Evolutionary conservation across 2,329 filamentous ascomycete species (phyloP), one percentile per base, ranked within the genome.

Genomic region (Aspergillus sp.): DNA sequence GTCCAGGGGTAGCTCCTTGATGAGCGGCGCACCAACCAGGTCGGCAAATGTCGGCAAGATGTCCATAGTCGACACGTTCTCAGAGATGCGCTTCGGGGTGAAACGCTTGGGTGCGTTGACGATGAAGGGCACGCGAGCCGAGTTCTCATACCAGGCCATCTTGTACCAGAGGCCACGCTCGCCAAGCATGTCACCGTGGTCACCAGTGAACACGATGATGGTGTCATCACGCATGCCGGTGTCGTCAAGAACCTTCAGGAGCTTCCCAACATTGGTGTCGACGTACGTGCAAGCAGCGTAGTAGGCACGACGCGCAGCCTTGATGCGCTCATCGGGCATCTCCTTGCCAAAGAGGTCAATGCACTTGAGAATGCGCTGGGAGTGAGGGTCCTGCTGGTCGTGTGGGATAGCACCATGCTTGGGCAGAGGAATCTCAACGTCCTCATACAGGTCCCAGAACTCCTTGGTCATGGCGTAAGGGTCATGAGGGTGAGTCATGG

Each of bases 111-210:
- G 93, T 67, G 93, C 86, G 74, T 91, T 88, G 71, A 96, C 83
- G 63, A 97, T 81, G 71, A 97, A 87, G 1, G 93, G 93, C 20
- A 97, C 93, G 26, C 93, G 89, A 45, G 91, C 91, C 12, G 91
- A 96, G 41, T 88, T 88, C 81, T 97, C 93, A 68, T 92, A 96
- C 83, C 95, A 97, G 70, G 86, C 91, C 93, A 97, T 97, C 83
- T 97, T 97, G 81, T 96, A 85, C 93, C 93, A 97, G 47, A 97
- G 80, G 5, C 90, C 89, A 53, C 91, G 87, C 80, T 97, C 93
- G 58, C 93, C 93, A 7, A 97, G 84, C 93, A 97, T 97, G 75
- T 97, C 93, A 55, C 93, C 93, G 70, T 97, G 93, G 72, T 97
- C 93, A 44, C 93, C 92, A 57, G 89, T 93, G 77, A 97, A 97